Percentiles rank a stretch among this genome's conserved stretches.
Evolutionary conservation across 2,329 filamentous ascomycete genomes (phyloP).

Genomic region (Aspergillus candidus): DNA sequence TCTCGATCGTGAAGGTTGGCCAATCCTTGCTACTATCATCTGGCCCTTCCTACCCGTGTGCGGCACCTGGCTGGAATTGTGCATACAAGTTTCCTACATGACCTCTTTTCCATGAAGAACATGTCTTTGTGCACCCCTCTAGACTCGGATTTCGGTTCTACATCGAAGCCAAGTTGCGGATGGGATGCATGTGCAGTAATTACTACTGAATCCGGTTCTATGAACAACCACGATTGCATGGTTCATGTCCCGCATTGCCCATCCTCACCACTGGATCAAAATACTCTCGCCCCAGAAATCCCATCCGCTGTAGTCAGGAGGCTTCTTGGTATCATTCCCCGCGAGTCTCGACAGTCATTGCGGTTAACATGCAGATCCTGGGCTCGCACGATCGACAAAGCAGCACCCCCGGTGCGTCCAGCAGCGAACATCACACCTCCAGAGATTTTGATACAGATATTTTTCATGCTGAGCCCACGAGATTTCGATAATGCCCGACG

Average conservation of each 20-base stretch:
- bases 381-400: slow-evolving; percentile 23
- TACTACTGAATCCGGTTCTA: neutral
- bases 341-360: slow-evolving; percentile 14
- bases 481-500: slow-evolving; percentile 58
- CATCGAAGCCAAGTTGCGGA: neutral
- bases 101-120: neutral
- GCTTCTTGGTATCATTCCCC: slow-evolving; percentile 7
- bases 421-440: slow-evolving; percentile 36
- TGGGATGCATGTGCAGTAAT: neutral
- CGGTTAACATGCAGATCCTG: slow-evolving; percentile 32
- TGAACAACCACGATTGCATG: too few relatives aligned
- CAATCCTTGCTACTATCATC: too few relatives aligned
- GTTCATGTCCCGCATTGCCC: too few relatives aligned
- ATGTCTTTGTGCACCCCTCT: neutral
- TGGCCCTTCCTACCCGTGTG: too few relatives aligned
- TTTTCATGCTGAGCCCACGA: slow-evolving; percentile 38
- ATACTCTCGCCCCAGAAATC: neutral
- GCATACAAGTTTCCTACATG: too few relatives aligned
- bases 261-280: too few relatives aligned
- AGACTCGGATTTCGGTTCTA: neutral
- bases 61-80: too few relatives aligned
- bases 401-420: slow-evolving; percentile 19
- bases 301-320: slow-evolving; percentile 6
- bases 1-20: too few relatives aligned
- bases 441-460: slow-evolving; percentile 48